These are phyloP conservation scores for Aspergillus sp. DNA, from an alignment of 2,329 filamentous ascomycete species.

Conservation along the genomic window DNA sequence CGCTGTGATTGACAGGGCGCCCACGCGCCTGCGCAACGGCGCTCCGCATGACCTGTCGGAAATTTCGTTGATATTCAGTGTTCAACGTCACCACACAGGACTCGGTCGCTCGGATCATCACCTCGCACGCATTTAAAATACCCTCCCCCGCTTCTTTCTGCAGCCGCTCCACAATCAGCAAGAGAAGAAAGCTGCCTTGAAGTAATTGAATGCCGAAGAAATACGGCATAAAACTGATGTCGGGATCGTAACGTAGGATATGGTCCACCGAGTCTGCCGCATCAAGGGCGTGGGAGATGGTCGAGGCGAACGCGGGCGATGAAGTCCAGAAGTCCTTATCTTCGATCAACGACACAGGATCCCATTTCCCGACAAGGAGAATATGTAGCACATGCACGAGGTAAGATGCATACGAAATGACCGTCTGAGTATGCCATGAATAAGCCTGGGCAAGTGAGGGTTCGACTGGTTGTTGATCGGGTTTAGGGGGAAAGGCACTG, in stretches of 20 bases:
- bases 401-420: constrained; percentile 85
- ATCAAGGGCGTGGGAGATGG: constrained; percentile 83
- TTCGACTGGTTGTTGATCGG: constrained; percentile 60
- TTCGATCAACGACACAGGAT: constrained; percentile 88
- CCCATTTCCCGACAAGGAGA: constrained; percentile 90
- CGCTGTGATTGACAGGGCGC: constrained; percentile 78
- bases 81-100: constrained; percentile 89
- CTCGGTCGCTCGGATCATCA: constrained; percentile 87
- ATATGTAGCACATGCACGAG: constrained; percentile 93
- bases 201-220: constrained; percentile 93
- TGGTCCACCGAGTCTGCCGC: constrained; percentile 84
- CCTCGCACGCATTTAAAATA: constrained; percentile 86
- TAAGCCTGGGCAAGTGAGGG: constrained; percentile 34
- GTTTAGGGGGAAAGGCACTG: constrained; percentile 59
- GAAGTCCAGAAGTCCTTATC: constrained; percentile 95
- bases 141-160: constrained; percentile 82
- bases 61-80: constrained; percentile 94
- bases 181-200: constrained; percentile 82
- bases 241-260: constrained; percentile 87
- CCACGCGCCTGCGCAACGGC: constrained; percentile 85
- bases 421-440: constrained; percentile 72
- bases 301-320: constrained; percentile 81
- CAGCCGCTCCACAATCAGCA: constrained; percentile 86
- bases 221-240: constrained; percentile 94
- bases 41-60: constrained; percentile 92